Evolutionary conservation across 495 filamentous ascomycete genomes (phyloP).

Genomic region (Physcia stellaris): DNA sequence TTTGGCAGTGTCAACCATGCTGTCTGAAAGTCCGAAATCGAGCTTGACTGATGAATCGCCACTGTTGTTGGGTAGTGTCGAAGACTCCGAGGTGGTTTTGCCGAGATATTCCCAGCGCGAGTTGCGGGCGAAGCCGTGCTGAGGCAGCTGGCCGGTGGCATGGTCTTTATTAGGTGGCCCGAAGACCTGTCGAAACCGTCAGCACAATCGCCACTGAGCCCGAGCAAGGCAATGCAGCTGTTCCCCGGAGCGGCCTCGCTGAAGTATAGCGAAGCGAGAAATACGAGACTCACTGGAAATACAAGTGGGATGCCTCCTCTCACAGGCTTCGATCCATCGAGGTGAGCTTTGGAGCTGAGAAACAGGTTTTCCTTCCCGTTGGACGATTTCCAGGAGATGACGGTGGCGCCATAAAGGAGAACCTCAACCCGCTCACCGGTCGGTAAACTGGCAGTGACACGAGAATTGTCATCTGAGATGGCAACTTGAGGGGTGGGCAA

Average conservation of each 20-base stretch:
- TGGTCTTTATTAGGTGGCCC: slow-evolving; percentile 64
- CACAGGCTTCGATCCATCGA: slow-evolving; percentile 52
- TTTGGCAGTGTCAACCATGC: slow-evolving; percentile 49
- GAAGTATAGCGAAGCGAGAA: not conserved
- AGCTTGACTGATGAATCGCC: slow-evolving; percentile 65
- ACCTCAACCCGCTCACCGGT: slow-evolving; percentile 77
- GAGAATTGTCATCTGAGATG: slow-evolving; percentile 48
- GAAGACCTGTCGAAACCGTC: slow-evolving; percentile 54
- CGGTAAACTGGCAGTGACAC: slow-evolving; percentile 59
- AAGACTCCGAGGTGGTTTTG: slow-evolving; percentile 57
- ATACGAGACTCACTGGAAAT: slow-evolving; percentile 59
- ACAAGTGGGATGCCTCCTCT: slow-evolving; percentile 74
- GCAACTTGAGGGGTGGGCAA: slow-evolving; percentile 54
- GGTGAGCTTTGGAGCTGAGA: slow-evolving; percentile 58
- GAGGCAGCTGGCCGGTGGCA: slow-evolving; percentile 59
- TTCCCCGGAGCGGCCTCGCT: slow-evolving; percentile 9
- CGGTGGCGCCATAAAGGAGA: slow-evolving; percentile 81
- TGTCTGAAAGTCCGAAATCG: slow-evolving; percentile 78
- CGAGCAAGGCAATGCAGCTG: not conserved
- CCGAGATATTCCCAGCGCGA: slow-evolving; percentile 53
- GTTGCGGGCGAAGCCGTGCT: slow-evolving; percentile 92
- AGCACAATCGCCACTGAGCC: not conserved
- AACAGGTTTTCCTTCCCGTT: slow-evolving; percentile 77
- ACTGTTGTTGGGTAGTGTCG: slow-evolving; percentile 34
- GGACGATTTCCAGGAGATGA: slow-evolving; percentile 80